Conservation (phyloP, 805 yeast genomes). For the Pichia eremophila region DNA sequence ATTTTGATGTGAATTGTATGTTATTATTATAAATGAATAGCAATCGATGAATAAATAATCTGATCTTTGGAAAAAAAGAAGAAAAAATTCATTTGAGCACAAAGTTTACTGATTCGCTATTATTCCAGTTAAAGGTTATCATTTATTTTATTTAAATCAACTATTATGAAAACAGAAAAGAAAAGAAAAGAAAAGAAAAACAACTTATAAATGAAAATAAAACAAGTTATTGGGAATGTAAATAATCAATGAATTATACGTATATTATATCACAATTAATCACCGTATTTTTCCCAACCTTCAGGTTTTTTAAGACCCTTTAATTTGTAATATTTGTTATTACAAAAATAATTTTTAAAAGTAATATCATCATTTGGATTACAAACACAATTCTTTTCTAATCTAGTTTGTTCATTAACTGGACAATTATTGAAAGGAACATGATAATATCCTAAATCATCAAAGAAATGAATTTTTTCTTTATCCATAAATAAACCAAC, state of each 20-base stretch:
- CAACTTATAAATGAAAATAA: too few relatives aligned
- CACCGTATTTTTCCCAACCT: constrained; percentile 59
- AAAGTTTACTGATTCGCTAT: too few relatives aligned
- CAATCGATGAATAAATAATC: too few relatives aligned
- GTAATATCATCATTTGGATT: constrained; percentile 66
- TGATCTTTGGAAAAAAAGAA: too few relatives aligned
- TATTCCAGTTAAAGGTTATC: too few relatives aligned
- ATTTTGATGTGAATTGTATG: too few relatives aligned
- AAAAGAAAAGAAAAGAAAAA: background rate
- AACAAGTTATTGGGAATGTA: too few relatives aligned
- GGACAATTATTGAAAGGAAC: constrained; percentile 81
- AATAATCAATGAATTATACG: background rate
- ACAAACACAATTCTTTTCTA: constrained; percentile 61
- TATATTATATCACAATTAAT: constrained; percentile 16
- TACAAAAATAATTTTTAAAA: constrained; percentile 67
- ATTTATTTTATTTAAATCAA: too few relatives aligned
- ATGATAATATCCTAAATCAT: constrained; percentile 79
- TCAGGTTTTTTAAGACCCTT: constrained; percentile 49
- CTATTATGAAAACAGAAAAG: too few relatives aligned
- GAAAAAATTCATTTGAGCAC: too few relatives aligned
- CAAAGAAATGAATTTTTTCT: constrained; percentile 68
- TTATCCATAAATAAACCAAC: constrained; percentile 68
- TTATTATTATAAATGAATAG: too few relatives aligned
- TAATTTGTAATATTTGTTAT: constrained; percentile 50
- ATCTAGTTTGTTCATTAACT: constrained; percentile 48